A percentile compares a stretch with the other conserved stretches of the same genome.
Conservation (phyloP, 176 grass and related monocot species). For the Otatea glauca region DNA sequence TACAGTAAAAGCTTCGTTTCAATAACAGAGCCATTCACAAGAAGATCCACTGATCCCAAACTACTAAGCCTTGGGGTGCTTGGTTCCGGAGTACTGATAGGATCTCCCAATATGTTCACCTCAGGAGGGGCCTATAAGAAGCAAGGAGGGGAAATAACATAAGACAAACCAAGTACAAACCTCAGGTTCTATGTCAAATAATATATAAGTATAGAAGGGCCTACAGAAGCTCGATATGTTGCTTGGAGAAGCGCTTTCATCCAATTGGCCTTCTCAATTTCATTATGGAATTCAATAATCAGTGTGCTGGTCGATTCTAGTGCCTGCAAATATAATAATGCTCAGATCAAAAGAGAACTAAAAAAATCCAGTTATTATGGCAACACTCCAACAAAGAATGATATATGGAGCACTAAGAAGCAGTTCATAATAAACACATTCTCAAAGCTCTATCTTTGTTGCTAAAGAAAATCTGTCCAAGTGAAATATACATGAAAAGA, state of each 20-base stretch:
- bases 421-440: not conserved
- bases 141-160: slow-evolving; percentile 17
- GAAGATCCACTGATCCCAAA: slow-evolving; percentile 81
- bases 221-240: slow-evolving; percentile 80
- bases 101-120: slow-evolving; percentile 77
- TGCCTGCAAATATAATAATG: slow-evolving; percentile 68
- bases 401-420: not conserved
- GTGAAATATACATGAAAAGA: not conserved
- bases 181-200: slow-evolving; percentile 14
- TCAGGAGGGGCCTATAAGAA: slow-evolving; percentile 72
- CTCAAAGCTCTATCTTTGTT: not conserved
- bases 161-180: slow-evolving; percentile 27
- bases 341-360: slow-evolving; percentile 30
- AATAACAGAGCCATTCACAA: slow-evolving; percentile 88
- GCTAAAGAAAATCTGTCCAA: not conserved
- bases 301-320: slow-evolving; percentile 87
- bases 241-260: slow-evolving; percentile 83
- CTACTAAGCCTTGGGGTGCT: slow-evolving; percentile 64
- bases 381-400: slow-evolving; percentile 13
- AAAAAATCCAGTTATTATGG: slow-evolving; percentile 8
- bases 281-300: slow-evolving; percentile 76
- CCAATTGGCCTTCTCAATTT: slow-evolving; percentile 81
- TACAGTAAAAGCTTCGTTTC: slow-evolving; percentile 89
- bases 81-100: slow-evolving; percentile 57
- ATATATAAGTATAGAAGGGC: slow-evolving; percentile 39